Evolutionary conservation across 2,329 filamentous ascomycete genomes (phyloP).

Genomic region (Penicillium sp.): DNA sequence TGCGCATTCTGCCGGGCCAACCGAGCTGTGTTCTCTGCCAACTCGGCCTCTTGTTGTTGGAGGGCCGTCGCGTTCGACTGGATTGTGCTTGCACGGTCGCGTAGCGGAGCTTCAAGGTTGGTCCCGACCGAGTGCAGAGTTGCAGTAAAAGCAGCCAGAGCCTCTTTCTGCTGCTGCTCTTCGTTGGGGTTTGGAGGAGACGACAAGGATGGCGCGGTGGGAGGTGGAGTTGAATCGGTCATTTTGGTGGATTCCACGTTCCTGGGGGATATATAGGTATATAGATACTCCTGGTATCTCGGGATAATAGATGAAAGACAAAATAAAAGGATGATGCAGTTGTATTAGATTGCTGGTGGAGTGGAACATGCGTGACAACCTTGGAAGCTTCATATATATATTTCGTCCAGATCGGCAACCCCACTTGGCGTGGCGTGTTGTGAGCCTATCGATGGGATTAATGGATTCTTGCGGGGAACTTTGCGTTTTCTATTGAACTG

Average conservation of each 20-base stretch:
- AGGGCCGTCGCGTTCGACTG: constrained; percentile 52
- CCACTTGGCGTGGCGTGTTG: constrained; percentile 17
- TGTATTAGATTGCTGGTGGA: too few species aligned
- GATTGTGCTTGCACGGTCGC: constrained; percentile 51
- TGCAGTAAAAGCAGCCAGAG: constrained; percentile 41
- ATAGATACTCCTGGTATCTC: too few species aligned
- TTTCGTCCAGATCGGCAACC: constrained; percentile 17
- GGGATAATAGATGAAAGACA: too few species aligned
- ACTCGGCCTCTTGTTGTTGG: constrained; percentile 50
- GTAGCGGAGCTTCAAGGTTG: constrained; percentile 50
- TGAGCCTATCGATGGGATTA: too few species aligned
- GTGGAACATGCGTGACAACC: too few species aligned
- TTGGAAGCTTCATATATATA: too few species aligned
- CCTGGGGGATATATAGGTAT: too few species aligned
- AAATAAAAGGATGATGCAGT: too few species aligned
- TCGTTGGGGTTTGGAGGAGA: constrained; percentile 9
- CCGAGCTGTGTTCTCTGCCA: constrained; percentile 46
- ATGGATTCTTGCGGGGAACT: too few species aligned
- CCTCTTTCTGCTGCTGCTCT: constrained; percentile 38
- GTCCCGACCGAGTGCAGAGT: constrained; percentile 41
- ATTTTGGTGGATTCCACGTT: not conserved
- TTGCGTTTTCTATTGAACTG: too few species aligned
- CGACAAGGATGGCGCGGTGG: constrained; percentile 3
- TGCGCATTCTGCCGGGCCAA: constrained; percentile 50
- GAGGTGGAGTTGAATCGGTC: constrained; percentile 2